Evolutionary conservation across 2,329 filamentous ascomycete species (phyloP), one percentile per base, ranked within the genome.

Genomic region (Paraphaeosphaeria minitans): DNA sequence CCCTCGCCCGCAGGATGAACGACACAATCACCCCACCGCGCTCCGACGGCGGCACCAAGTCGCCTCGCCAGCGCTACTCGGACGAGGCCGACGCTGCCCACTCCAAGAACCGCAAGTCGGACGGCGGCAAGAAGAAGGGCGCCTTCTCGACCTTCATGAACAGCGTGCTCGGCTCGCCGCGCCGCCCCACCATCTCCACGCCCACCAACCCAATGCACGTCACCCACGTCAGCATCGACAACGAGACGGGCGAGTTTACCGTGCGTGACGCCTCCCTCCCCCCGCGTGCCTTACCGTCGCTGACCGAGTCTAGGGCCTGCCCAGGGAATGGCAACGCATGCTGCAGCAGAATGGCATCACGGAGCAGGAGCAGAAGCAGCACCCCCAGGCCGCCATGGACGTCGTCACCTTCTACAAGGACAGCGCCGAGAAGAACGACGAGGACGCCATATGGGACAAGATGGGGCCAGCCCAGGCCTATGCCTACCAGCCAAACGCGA

Each of bases 371-470:
- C 91, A 96, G 77, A 91, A 94, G 76, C 91, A 97, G 78, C 93
- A 98, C 73, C 95, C 95, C 2, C 93, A 98, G 77, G 93, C 94
- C 59, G 93, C 97, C 80, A 89, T 96, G 73, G 91, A 98, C 76
- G 95, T 99, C 70, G 89, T 99, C 78, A 91, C 90, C 59, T 98
- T 98, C 76, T 98, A 97, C 83, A 96, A 97, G 77, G 94, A 97
- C 80, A 97, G 92, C 64, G 90, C 91, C 27, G 92, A 94, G 68
- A 86, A 84, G 68, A 87, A 87, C 59, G 87, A 88, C 61, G 92
- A 97, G 74, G 92, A 97, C 72, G 90, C 91, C 69, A 89, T 95
- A 57, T 92, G 95, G 82, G 93, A 98, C 77, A 99, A 99, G 77
- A 97, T 99, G 76, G 92, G 96, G 70, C 89, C 97, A 80, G 92